phyloP scores from a whole-genome alignment of 768 basidiomycete species.

The Galerina marginata region DNA sequence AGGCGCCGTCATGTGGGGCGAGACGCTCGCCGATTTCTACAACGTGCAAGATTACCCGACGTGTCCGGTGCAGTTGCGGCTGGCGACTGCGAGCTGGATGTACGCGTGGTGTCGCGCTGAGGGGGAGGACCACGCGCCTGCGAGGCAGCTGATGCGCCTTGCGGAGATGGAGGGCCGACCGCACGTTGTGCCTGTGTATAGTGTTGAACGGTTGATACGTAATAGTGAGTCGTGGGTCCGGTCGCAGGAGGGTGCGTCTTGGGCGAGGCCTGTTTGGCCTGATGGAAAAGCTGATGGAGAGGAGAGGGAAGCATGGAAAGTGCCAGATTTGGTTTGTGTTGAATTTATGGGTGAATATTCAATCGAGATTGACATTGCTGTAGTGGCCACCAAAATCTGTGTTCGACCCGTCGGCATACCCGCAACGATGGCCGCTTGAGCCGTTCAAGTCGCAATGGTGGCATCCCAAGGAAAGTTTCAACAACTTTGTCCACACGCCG shows the following conservation, averaged over 20 bases:
- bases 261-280: background rate
- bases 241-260: background rate
- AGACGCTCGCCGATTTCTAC: conserved; percentile 12
- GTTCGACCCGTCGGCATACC: conserved; percentile 42
- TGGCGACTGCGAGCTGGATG: conserved; percentile 6
- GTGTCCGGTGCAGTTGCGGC: too few species aligned
- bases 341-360: background rate
- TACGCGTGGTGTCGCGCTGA: background rate
- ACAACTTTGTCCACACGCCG: conserved; percentile 7
- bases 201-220: conserved; percentile 3
- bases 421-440: conserved; percentile 44
- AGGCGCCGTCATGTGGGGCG: conserved; percentile 2
- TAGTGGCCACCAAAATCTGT: conserved; percentile 23
- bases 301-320: conserved; percentile 5
- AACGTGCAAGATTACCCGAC: background rate
- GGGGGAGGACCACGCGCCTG: background rate
- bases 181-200: conserved; percentile 7
- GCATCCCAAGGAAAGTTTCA: conserved; percentile 6
- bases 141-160: background rate
- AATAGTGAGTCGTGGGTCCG: conserved; percentile 3
- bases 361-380: background rate
- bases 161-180: conserved; percentile 10
- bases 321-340: conserved; percentile 2
- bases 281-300: background rate
- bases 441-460: conserved; percentile 37